phyloP scores from a whole-genome alignment of 2,329 filamentous ascomycete genomes.

The Myriangium duriaei region DNA sequence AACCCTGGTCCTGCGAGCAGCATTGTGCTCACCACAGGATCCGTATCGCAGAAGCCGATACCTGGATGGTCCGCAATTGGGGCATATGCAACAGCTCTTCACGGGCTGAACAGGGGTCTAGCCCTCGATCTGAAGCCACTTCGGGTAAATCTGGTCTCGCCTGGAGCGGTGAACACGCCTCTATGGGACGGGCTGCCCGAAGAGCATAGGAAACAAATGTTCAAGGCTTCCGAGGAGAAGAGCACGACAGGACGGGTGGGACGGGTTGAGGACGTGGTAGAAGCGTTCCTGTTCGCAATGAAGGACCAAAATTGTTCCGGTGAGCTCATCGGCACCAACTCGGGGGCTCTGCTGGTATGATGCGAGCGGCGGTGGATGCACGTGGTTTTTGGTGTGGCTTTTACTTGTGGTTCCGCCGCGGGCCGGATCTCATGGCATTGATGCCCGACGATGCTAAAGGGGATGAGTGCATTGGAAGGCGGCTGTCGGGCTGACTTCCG shows the following conservation, averaged over 20 bases:
- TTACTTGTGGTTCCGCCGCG: no score
- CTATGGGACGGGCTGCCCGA: slow-evolving; percentile 26
- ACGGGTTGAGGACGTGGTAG: slow-evolving; percentile 30
- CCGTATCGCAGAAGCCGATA: slow-evolving; percentile 38
- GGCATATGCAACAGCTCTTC: slow-evolving; percentile 37
- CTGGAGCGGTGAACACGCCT: slow-evolving; percentile 39
- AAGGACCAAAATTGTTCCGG: slow-evolving; percentile 36
- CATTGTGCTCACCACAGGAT: slow-evolving; percentile 46
- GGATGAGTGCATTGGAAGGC: no score
- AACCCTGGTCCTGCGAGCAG: slow-evolving; percentile 31
- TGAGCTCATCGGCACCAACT: slow-evolving; percentile 31
- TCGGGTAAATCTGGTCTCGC: slow-evolving; percentile 49
- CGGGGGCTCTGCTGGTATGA: slow-evolving; percentile 22
- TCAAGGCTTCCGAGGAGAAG: slow-evolving; percentile 18
- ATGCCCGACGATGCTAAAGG: no score
- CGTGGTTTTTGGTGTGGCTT: no score
- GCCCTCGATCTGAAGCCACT: slow-evolving; percentile 52
- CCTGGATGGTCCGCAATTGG: slow-evolving; percentile 40
- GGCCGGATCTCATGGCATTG: no score
- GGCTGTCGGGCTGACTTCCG: no score
- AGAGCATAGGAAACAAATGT: slow-evolving; percentile 18
- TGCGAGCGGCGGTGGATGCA: no score
- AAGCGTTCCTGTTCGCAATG: slow-evolving; percentile 37
- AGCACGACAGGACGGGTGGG: slow-evolving; percentile 26
- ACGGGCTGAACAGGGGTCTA: slow-evolving; percentile 42